These are phyloP conservation scores for Suillus occidentalis DNA, from an alignment of 768 basidiomycete species.

Conservation along the genomic window DNA sequence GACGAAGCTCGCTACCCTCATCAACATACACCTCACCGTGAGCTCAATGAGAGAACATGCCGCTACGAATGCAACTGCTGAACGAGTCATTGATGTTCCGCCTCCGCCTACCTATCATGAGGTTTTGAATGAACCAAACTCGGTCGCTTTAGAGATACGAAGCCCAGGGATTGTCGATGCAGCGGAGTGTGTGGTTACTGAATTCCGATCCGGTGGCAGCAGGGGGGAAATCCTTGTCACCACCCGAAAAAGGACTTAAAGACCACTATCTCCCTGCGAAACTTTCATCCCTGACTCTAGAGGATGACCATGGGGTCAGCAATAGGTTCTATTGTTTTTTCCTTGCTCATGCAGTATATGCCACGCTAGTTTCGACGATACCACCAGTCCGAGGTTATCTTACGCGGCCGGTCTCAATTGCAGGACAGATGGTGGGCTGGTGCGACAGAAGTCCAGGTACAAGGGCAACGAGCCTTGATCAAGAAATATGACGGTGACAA, in stretches of 20 bases:
- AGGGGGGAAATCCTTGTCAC: slow-evolving; percentile 19
- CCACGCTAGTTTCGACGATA: slow-evolving; percentile 44
- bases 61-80: not conserved
- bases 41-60: slow-evolving; percentile 17
- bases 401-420: slow-evolving; percentile 37
- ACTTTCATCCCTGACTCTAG: slow-evolving; percentile 20
- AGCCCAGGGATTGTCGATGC: slow-evolving; percentile 5
- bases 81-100: slow-evolving; percentile 6
- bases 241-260: slow-evolving; percentile 12
- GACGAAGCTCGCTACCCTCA: slow-evolving; percentile 44
- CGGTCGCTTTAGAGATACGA: not conserved
- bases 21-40: slow-evolving; percentile 46
- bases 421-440: slow-evolving; percentile 52
- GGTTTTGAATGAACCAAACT: slow-evolving; percentile 1
- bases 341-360: not conserved
- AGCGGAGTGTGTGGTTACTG: not conserved
- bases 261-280: slow-evolving; percentile 26
- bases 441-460: slow-evolving; percentile 39
- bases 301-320: slow-evolving; percentile 37
- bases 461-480: slow-evolving; percentile 41
- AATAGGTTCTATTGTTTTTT: not conserved
- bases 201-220: slow-evolving; percentile 12
- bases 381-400: slow-evolving; percentile 47
- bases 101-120: slow-evolving; percentile 23
- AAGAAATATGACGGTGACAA: slow-evolving; percentile 45